Percentiles rank a stretch among this genome's conserved stretches.
These are phyloP conservation scores for Parachlorella kessleri DNA, from an alignment of 139 green algal genomes.

Conservation along the genomic window DNA sequence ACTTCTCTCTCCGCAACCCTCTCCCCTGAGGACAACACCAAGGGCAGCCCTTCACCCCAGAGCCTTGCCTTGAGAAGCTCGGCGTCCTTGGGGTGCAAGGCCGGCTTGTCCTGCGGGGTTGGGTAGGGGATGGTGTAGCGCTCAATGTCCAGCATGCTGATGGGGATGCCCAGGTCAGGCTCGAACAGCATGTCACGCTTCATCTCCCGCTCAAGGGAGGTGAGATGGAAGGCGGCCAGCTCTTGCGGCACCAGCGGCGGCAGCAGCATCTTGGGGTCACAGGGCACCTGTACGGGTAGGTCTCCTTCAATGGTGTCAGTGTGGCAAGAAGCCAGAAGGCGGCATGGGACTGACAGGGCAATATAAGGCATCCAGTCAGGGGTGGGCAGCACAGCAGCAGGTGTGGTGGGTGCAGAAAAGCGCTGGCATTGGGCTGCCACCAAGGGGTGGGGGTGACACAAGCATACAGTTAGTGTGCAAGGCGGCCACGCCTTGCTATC, in stretches of 20 bases:
- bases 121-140: constrained; percentile 61
- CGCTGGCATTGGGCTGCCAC: too few species aligned
- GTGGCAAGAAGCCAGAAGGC: background rate
- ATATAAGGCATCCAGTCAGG: too few species aligned
- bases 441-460: too few species aligned
- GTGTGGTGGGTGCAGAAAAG: too few species aligned
- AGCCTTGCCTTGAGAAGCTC: constrained; percentile 49
- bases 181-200: constrained; percentile 60
- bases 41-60: too few species aligned
- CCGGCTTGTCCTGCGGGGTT: constrained; percentile 23
- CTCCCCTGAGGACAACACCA: too few species aligned
- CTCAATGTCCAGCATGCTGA: constrained; percentile 66
- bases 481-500: too few species aligned
- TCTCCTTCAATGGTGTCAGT: too few species aligned
- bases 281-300: constrained; percentile 61
- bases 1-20: too few species aligned
- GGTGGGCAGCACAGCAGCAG: too few species aligned
- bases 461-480: too few species aligned
- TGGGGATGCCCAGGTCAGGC: constrained; percentile 57
- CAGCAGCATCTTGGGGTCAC: constrained; percentile 77
- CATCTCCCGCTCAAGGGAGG: constrained; percentile 59
- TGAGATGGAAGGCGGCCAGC: constrained; percentile 62
- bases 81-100: constrained; percentile 58
- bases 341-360: background rate
- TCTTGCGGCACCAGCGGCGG: constrained; percentile 41